Percentiles rank a stretch among this genome's conserved stretches.
Conservation (phyloP, 1,139 yeast species). For the Chernovozyma aurita region DNA sequence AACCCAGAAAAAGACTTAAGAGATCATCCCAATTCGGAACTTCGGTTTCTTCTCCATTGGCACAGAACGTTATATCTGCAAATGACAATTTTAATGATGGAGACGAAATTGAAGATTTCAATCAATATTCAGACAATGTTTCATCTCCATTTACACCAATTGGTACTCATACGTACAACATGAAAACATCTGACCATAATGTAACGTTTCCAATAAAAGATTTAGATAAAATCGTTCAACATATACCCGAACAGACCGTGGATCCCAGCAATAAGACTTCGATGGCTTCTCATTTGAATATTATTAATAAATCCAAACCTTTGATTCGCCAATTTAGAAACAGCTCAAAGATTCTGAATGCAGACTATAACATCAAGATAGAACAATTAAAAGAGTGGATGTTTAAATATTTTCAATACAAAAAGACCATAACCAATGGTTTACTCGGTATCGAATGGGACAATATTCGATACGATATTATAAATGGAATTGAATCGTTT, state of each 20-base stretch:
- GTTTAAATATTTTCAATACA: slow-evolving; percentile 35
- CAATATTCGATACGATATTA: slow-evolving; percentile 36
- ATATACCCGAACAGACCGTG: slow-evolving; percentile 6
- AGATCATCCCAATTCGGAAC: slow-evolving; percentile 4
- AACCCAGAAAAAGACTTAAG: background rate
- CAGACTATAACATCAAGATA: slow-evolving; percentile 25
- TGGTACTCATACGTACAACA: slow-evolving; percentile 3
- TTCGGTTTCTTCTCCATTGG: slow-evolving; percentile 16
- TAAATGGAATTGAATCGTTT: slow-evolving; percentile 34
- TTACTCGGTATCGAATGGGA: slow-evolving; percentile 45
- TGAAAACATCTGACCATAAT: slow-evolving; percentile 8
- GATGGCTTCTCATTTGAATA: slow-evolving; percentile 17
- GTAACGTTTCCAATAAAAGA: slow-evolving; percentile 21
- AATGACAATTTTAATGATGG: slow-evolving; percentile 2
- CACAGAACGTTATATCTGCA: slow-evolving; percentile 11
- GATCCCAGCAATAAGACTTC: slow-evolving; percentile 15
- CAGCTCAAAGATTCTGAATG: slow-evolving; percentile 26
- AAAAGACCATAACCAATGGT: slow-evolving; percentile 35
- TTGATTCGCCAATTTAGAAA: slow-evolving; percentile 27
- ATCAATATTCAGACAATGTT: slow-evolving; percentile 2
- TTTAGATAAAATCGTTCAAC: slow-evolving; percentile 11
- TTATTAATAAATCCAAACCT: slow-evolving; percentile 24
- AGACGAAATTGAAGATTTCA: slow-evolving; percentile 2
- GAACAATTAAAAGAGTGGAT: slow-evolving; percentile 31
- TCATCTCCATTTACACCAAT: slow-evolving; percentile 4